phyloP scores from a whole-genome alignment of 495 filamentous ascomycete genomes.

The Neurospora hispaniola region DNA sequence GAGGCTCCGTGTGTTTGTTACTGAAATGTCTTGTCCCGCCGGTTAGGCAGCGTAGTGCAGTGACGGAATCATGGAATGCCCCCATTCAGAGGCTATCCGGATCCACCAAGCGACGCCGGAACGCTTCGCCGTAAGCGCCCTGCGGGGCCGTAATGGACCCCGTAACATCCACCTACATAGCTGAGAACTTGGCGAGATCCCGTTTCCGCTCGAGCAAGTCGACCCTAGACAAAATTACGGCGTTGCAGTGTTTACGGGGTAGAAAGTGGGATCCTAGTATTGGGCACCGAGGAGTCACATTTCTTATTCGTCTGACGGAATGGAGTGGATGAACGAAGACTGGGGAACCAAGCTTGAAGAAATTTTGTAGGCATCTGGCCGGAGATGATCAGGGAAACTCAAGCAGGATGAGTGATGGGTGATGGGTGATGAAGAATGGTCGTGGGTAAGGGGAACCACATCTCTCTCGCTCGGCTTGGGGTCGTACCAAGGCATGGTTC shows the following conservation, averaged over 20 bases:
- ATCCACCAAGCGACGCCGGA: neutral
- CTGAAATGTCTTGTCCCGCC: neutral
- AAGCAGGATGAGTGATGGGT: neutral
- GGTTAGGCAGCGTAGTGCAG: neutral
- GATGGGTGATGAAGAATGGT: neutral
- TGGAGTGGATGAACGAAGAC: neutral
- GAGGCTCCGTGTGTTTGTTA: neutral
- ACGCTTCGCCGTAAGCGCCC: neutral
- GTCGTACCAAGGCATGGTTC: too few species aligned
- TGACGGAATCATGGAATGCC: neutral
- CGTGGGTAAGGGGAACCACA: neutral
- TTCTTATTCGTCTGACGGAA: neutral
- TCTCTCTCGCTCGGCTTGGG: neutral
- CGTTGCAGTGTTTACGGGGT: neutral
- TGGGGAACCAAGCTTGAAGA: neutral
- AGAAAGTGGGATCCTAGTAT: neutral
- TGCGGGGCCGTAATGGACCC: neutral
- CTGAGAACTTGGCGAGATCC: neutral
- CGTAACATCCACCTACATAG: neutral
- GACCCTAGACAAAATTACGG: neutral
- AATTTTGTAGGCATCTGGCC: neutral
- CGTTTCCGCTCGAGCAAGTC: neutral
- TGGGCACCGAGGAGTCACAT: neutral
- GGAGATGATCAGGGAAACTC: neutral
- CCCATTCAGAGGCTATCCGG: neutral